Evolutionary conservation across 2,329 filamentous ascomycete genomes (phyloP), one percentile per base, ranked within the genome.

Genomic region (Ophiostoma pallidulum): DNA sequence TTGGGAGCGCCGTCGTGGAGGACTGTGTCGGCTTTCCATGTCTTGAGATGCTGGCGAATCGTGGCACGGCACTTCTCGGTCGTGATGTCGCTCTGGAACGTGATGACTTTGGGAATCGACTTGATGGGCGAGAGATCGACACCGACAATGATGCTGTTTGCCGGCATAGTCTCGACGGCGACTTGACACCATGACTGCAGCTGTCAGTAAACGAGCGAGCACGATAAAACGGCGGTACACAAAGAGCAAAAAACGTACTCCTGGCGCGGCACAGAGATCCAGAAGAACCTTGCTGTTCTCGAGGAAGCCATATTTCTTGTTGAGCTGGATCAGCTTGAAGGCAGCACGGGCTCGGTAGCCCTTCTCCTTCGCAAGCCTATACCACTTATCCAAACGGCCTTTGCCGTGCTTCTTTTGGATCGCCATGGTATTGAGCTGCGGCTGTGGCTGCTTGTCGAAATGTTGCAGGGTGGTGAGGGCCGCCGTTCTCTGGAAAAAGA

Each of bases 351-450:
- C 91, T 60, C 92, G 78, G 64, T 96, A 98, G 53, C 92, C 92
- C 68, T 96, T 97, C 66, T 98, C 92, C 68, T 98, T 98, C 53
- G 92, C 92, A 60, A 97, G 82, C 64, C 90, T 91, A 70, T 97
- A 98, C 87, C 90, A 97, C 69, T 97, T 96, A 69, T 98, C 92
- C 61, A 96, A 76, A 78, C 91, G 90, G 67, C 91, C 91, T 73
- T 97, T 97, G 70, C 89, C 91, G 71, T 95, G 86, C 77, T 97
- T 97, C 77, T 97, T 96, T 64, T 97, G 88, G 61, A 97, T 91
- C 61, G 87, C 90, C 92, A 97, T 97, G 49, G 56, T 59, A 50
- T 53, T 24, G 40, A 36, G 14, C 14, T n/a, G 9, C 12, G 13
- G 24, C 28, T n/a, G 35, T n/a, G 18, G 31, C 28, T 24, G 38